These are phyloP conservation scores for Pelargonium fulgidum DNA, from an alignment of 441 rosid species.

Conservation along the genomic window DNA sequence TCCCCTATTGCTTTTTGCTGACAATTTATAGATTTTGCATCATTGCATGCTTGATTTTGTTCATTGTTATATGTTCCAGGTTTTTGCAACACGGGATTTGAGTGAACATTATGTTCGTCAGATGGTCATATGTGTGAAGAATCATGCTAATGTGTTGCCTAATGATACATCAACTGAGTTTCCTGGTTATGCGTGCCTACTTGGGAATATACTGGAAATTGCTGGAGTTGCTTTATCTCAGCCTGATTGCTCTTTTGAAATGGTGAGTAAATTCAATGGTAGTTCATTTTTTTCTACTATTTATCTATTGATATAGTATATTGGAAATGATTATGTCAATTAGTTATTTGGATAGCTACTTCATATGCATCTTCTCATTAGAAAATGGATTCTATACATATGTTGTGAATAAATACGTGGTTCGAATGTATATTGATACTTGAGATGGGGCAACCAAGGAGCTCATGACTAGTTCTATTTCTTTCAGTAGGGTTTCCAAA, in stretches of 20 bases:
- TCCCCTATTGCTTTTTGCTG: not conserved
- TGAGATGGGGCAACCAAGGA: not conserved
- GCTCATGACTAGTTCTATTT: not conserved
- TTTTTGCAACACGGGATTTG: conserved; percentile 53
- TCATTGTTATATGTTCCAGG: conserved; percentile 51
- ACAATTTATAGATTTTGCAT: conserved; percentile 6
- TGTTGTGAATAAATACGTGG: not conserved
- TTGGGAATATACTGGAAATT: conserved; percentile 79
- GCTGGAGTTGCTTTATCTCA: conserved; percentile 72
- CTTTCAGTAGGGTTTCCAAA: too few relatives aligned
- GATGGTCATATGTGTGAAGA: conserved; percentile 60
- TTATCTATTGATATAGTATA: not conserved
- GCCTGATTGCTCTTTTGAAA: conserved; percentile 73
- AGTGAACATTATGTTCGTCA: conserved; percentile 69
- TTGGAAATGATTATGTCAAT: not conserved
- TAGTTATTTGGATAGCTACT: not conserved
- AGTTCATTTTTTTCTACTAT: conserved; percentile 9
- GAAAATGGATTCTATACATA: not conserved
- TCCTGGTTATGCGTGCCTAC: conserved; percentile 87
- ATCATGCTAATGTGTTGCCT: conserved; percentile 54
- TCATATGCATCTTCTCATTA: conserved; percentile 1
- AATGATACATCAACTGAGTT: conserved; percentile 47
- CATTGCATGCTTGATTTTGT: conserved; percentile 20
- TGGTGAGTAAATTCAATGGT: conserved; percentile 40
- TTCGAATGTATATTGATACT: not conserved